Conservation (phyloP, 2,329 filamentous ascomycete genomes). For the Fonsecaea multimorphosa region DNA sequence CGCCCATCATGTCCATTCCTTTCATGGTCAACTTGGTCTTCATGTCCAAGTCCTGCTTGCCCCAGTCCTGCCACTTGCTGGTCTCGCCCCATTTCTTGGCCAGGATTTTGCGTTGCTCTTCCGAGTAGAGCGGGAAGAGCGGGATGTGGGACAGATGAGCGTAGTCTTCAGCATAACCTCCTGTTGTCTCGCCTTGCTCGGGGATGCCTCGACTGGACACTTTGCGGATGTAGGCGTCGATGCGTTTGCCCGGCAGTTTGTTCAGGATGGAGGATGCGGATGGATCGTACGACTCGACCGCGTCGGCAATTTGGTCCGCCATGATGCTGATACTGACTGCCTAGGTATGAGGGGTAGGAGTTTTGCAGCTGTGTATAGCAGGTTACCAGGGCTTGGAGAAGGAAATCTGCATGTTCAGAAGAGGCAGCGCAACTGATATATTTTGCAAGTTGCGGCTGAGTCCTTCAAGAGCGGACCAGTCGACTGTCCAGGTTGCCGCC, state of each 20-base stretch:
- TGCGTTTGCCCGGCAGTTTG: slow-evolving; percentile 8
- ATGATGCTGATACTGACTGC: background rate
- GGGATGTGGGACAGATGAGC: slow-evolving; percentile 9
- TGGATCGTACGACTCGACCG: background rate
- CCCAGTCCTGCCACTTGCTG: background rate
- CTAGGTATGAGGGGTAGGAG: background rate
- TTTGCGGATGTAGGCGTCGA: slow-evolving; percentile 9
- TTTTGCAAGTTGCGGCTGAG: background rate
- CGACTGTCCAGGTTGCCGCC: background rate
- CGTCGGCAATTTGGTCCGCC: slow-evolving; percentile 5
- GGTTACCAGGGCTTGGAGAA: background rate
- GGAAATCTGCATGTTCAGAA: background rate
- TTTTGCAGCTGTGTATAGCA: background rate
- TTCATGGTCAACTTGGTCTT: slow-evolving; percentile 1
- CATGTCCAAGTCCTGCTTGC: background rate
- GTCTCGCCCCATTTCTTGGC: slow-evolving; percentile 3
- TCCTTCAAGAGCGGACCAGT: background rate
- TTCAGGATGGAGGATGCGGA: background rate
- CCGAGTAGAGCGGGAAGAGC: slow-evolving; percentile 9
- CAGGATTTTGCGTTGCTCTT: slow-evolving; percentile 1
- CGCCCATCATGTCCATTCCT: slow-evolving; percentile 2
- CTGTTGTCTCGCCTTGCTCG: background rate
- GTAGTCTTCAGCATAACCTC: background rate
- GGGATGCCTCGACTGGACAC: background rate
- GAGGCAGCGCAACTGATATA: background rate